A percentile compares a stretch with the other conserved stretches of the same genome.
phyloP scores from a whole-genome alignment of 1,284 basidiomycete genomes.

The Pyrrhoderma lamaoense region DNA sequence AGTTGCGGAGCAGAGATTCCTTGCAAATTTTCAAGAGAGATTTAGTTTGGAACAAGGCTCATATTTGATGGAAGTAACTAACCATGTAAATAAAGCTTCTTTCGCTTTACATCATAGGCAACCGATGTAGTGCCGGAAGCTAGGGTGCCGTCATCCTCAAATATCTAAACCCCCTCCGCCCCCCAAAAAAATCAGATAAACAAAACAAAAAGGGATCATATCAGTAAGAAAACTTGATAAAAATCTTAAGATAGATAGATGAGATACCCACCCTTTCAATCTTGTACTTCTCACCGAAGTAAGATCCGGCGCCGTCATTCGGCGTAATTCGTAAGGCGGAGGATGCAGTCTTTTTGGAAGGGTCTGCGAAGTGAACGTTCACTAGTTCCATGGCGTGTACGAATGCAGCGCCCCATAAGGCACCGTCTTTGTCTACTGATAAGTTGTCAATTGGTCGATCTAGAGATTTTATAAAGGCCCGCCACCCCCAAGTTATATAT shows the following conservation, averaged over 20 bases:
- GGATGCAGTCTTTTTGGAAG: slow-evolving; percentile 34
- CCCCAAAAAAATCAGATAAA: too few relatives aligned
- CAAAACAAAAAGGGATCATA: too few relatives aligned
- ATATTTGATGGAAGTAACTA: slow-evolving; percentile 13
- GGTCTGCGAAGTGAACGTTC: slow-evolving; percentile 34
- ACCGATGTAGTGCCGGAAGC: slow-evolving; percentile 48
- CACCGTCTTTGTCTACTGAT: slow-evolving; percentile 46
- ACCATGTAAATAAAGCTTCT: slow-evolving; percentile 53
- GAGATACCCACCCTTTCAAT: slow-evolving; percentile 44
- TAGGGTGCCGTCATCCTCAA: slow-evolving; percentile 54
- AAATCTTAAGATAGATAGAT: too few relatives aligned
- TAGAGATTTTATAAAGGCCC: too few relatives aligned
- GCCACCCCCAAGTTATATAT: too few relatives aligned
- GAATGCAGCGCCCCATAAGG: slow-evolving; percentile 45
- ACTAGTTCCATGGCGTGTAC: slow-evolving; percentile 21
- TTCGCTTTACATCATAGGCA: slow-evolving; percentile 42
- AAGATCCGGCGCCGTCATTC: slow-evolving; percentile 43
- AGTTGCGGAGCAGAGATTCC: not conserved
- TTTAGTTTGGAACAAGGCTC: not conserved
- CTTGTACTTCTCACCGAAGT: slow-evolving; percentile 58
- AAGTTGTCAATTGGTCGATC: slow-evolving; percentile 50
- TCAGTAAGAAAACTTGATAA: too few relatives aligned
- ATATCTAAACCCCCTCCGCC: too few relatives aligned
- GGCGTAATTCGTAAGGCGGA: slow-evolving; percentile 45
- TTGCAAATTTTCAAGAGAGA: not conserved